Base-by-base conservation (phyloP, 768 basidiomycete species). In the Gymnopilus junonius region DNA sequence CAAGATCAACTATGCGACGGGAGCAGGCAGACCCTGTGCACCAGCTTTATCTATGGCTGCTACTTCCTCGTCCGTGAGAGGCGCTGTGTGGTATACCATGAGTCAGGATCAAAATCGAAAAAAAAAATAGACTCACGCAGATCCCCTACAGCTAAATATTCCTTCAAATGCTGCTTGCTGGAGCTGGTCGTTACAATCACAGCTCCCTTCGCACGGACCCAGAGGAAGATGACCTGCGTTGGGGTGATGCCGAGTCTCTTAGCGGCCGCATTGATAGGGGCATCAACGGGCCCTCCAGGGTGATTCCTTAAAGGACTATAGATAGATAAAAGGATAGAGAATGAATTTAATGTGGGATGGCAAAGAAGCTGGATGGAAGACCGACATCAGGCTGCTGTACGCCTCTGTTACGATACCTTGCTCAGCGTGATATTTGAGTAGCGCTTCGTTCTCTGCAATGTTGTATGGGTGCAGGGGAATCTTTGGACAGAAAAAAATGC, bases 391-490 rank as follows among this genome's bases (percentile, higher is more conserved):
- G 17, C 84, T 74, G 60, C 89, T 87, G 75, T 93, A 93, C 1
- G 87, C 91, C 71, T 93, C 92, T 43, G 86, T 85, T 20, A 87
- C 81, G 53, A 94, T 90, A 14, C 80, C 82, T 60, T 92, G 77
- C 65, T 80, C 72, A 14, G 80, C 77, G 46, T 84, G 82, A 67
- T 80, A 92, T 40, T 85, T 85, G 23, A 93, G 75, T 29, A 89
- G 77, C 0, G 85, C 80, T 1, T 76, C 79, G 67, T 87, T 86
- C 27, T 77, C 67, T 4, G 75, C 73, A 66, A 84, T 84, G 37
- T 90, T 86, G 73, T 93, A 93, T 1, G 91, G 90, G 67, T 92
- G 89, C 10, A 92, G 75, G 12, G 78, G 75, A 64, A 92, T 91
- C 88, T 91, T 70, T 64, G 21, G 53, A 64, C 29, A 21, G 34